Conservation (phyloP, 108 stramenopile species). For the Fistulifera pelliculosa region DNA sequence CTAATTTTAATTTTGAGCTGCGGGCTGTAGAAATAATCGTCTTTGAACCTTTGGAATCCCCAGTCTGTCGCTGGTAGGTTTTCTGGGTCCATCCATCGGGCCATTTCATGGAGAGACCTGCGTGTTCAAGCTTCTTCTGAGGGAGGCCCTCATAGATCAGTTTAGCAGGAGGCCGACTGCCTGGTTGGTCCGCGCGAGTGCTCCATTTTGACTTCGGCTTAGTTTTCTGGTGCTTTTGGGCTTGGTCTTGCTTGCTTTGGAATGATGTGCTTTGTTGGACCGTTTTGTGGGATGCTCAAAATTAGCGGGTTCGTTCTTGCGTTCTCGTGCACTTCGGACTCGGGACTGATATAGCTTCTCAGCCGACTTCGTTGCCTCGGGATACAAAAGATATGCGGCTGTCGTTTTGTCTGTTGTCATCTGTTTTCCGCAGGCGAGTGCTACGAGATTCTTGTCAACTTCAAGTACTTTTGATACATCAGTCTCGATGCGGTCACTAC, state of each 20-base stretch:
- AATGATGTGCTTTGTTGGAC: neutral
- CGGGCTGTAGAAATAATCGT: conserved; percentile 47
- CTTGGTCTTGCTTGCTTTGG: neutral
- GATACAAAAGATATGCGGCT: neutral
- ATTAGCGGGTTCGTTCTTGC: too few relatives aligned
- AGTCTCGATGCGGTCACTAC: neutral
- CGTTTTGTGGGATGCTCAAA: neutral
- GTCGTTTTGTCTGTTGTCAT: neutral
- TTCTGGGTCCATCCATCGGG: conserved; percentile 38
- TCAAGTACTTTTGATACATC: conserved; percentile 1
- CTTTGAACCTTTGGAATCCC: conserved; percentile 30
- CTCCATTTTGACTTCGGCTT: neutral
- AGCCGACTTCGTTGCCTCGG: neutral
- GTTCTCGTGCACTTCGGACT: too few relatives aligned
- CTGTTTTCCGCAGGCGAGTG: neutral
- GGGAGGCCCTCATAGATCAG: neutral
- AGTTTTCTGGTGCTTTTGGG: neutral
- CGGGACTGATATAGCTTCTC: neutral
- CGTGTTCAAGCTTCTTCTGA: too few relatives aligned
- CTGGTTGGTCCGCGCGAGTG: neutral
- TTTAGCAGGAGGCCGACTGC: conserved; percentile 1
- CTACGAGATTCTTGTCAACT: neutral
- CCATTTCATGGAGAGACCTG: conserved; percentile 12
- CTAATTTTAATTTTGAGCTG: conserved; percentile 23
- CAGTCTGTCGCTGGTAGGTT: conserved; percentile 24